Conservation (phyloP, 495 filamentous ascomycete genomes). For the Lasiosphaeria ovina region DNA sequence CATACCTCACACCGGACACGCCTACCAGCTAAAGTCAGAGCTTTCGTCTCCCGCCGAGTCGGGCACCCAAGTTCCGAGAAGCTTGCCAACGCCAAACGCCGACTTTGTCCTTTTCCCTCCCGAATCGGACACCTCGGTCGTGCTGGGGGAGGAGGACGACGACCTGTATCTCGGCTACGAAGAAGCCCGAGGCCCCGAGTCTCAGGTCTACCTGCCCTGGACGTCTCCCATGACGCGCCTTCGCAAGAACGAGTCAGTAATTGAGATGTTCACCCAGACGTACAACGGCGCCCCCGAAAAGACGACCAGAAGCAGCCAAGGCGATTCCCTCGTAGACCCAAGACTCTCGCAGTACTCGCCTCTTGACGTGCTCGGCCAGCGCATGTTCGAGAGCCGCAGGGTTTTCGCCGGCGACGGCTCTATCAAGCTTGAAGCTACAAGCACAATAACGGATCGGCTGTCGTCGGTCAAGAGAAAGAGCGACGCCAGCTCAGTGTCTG, state of each 20-base stretch:
- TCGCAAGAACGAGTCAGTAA: conserved; percentile 26
- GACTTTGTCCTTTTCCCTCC: conserved; percentile 29
- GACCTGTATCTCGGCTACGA: conserved; percentile 13
- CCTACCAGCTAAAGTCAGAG: conserved; percentile 10
- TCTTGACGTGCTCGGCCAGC: conserved; percentile 1
- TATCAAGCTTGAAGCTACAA: conserved; percentile 13
- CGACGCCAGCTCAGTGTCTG: conserved; percentile 6
- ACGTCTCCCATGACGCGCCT: conserved; percentile 32
- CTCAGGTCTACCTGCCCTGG: conserved; percentile 32
- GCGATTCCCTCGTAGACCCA: conserved; percentile 16
- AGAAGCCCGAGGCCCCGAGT: conserved; percentile 12
- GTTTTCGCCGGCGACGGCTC: background rate
- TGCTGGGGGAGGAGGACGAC: conserved; percentile 25
- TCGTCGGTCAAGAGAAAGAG: conserved; percentile 6
- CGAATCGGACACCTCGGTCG: conserved; percentile 21
- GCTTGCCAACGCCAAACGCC: conserved; percentile 1
- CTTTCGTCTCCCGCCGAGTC: background rate
- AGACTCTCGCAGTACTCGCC: conserved; percentile 16
- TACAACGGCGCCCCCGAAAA: conserved; percentile 22
- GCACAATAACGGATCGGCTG: conserved; percentile 6
- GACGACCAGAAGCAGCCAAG: background rate
- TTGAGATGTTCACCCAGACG: conserved; percentile 29
- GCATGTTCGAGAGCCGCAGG: background rate
- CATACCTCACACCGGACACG: background rate
- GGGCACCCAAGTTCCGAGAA: conserved; percentile 10